Evolutionary conservation across 2,329 filamentous ascomycete species (phyloP), one percentile per base, ranked within the genome.

Genomic region (Xylaria sp.): DNA sequence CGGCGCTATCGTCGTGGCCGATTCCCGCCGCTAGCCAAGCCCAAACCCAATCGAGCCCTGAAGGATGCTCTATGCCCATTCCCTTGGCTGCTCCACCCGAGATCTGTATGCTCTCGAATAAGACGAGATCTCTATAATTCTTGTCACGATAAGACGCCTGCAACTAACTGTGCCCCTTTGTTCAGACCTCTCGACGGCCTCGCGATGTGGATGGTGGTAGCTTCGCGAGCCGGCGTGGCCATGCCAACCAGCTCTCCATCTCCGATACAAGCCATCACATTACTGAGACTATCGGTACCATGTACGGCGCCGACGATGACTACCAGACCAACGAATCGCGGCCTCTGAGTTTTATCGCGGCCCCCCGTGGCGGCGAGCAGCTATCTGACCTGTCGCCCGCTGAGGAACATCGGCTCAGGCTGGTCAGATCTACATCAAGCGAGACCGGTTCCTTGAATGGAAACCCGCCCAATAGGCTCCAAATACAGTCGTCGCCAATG

Each of bases 201-300:
- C 85, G 83, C 81, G 83, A 88, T 82, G 81, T 59, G 33, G 62
- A 83, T 79, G 84, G 86, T 79, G 83, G 82, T 77, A 87, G 83
- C 79, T 87, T 88, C 80, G 81, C 85, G 74, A 86, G 80, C 79
- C 86, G 86, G 79, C 87, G 87, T 77, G 87, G 87, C 73, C 87
- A 89, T 79, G 80, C 80, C 68, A 86, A 81, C 77, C 86, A 88
- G 75, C 82, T 89, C 59, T 89, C 87, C 65, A 89, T 97, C 79
- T 96, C 92, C 80, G 94, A 97, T 81, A 92, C 94, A 69, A 93
- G 88, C 82, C 93, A 97, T 82, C 94, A 97, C 87, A 93, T 97
- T 79, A 97, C 94, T 65, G 94, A 97, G 80, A 92, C 93, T 68
- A 97, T 97, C 80, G 93, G 93, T 61, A 94, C 94, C 75, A 88